These are phyloP conservation scores for Fusarium incarnatum DNA, from an alignment of 2,329 filamentous ascomycete genomes.

Conservation along the genomic window DNA sequence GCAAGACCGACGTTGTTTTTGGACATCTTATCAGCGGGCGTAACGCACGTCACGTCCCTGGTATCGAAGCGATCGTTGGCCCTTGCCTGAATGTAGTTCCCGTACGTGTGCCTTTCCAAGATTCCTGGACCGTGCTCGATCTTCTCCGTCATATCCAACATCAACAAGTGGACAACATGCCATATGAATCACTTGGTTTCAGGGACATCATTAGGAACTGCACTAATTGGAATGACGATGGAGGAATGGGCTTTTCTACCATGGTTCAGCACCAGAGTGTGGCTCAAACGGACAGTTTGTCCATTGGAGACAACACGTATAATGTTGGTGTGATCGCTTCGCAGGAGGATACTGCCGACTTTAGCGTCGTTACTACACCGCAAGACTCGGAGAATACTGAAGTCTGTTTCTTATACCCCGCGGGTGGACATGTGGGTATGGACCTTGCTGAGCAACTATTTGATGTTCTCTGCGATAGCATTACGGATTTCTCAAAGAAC, in stretches of 20 bases:
- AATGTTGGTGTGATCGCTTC: constrained; percentile 34
- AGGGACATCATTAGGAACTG: constrained; percentile 42
- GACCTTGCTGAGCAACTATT: constrained; percentile 21
- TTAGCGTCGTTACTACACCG: constrained; percentile 43
- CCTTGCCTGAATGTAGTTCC: constrained; percentile 35
- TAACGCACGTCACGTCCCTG: constrained; percentile 4
- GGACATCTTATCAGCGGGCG: constrained; percentile 36
- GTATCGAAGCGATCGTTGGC: constrained; percentile 29
- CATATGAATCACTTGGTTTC: constrained; percentile 43
- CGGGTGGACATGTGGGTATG: constrained; percentile 1
- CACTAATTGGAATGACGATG: constrained; percentile 38
- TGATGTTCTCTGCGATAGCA: constrained; percentile 20
- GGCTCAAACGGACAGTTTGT: constrained; percentile 16
- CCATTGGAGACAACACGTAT: constrained; percentile 34
- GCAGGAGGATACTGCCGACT: constrained; percentile 37
- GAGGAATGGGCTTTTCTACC: constrained; percentile 37
- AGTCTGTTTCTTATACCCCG: constrained; percentile 36
- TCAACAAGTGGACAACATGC: constrained; percentile 52
- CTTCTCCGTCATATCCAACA: constrained; percentile 56
- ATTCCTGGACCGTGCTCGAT: constrained; percentile 49
- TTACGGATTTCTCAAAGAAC: constrained; percentile 20
- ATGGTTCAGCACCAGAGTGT: constrained; percentile 45
- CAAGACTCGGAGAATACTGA: constrained; percentile 18
- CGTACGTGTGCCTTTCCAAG: constrained; percentile 20
- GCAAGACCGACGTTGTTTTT: constrained; percentile 45